phyloP scores from a whole-genome alignment of 371 early-diverging fungal species.

The Apophysomyces trapeziformis region DNA sequence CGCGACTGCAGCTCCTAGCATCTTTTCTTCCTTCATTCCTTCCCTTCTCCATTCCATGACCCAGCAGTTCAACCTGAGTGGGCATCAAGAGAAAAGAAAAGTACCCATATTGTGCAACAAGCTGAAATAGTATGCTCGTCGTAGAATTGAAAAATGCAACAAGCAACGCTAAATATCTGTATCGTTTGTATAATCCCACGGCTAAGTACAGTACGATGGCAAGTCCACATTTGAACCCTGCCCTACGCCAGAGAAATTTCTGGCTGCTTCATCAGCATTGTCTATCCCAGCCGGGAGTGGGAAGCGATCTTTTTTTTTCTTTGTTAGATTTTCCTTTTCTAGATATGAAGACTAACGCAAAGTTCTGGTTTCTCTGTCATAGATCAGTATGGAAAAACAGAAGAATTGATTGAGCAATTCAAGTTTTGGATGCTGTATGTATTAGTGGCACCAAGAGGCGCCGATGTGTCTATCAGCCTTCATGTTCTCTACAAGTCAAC shows the following conservation, averaged over 20 bases:
- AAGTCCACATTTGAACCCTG: constrained; percentile 26
- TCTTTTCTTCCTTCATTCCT: neutral
- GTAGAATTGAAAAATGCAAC: neutral
- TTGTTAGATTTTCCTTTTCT: neutral
- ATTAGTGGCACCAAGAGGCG: no score
- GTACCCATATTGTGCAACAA: neutral
- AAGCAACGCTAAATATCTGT: neutral
- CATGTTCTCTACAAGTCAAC: no score
- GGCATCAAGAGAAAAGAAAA: neutral
- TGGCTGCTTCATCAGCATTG: neutral
- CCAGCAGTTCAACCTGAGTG: neutral
- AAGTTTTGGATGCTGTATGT: no score
- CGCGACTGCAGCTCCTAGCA: neutral
- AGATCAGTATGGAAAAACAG: no score
- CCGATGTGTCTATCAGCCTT: no score
- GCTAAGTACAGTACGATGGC: constrained; percentile 23
- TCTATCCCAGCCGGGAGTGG: neutral
- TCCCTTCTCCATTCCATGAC: neutral
- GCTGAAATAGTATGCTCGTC: neutral
- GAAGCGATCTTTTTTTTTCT: neutral
- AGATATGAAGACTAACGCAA: no score
- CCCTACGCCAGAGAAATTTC: constrained; percentile 24
- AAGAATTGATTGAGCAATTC: no score
- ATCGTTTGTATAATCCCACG: constrained; percentile 17
- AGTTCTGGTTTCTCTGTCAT: no score